These are phyloP conservation scores for Pestalotiopsis sp. DNA, from an alignment of 2,329 filamentous ascomycete genomes.

Conservation along the genomic window DNA sequence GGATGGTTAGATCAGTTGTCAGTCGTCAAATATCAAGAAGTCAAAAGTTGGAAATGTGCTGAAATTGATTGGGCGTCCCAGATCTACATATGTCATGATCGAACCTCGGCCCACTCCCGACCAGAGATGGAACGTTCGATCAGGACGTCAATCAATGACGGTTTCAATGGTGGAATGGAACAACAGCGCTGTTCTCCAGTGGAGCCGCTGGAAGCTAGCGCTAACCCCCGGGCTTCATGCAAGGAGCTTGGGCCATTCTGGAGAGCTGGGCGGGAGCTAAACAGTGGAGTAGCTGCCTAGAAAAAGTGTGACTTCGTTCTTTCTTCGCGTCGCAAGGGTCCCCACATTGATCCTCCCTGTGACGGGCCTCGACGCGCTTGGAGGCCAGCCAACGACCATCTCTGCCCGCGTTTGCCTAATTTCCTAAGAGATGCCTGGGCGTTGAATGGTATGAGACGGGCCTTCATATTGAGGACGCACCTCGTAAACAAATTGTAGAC, in stretches of 20 bases:
- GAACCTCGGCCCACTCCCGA: constrained; percentile 6
- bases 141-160: constrained; percentile 9
- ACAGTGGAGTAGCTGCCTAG: background rate
- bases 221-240: constrained; percentile 2
- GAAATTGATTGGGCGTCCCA: background rate
- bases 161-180: background rate
- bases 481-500: background rate
- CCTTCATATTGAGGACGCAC: background rate
- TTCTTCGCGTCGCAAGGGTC: constrained; percentile 8
- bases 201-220: background rate
- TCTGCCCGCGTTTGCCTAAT: constrained; percentile 11
- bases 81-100: background rate
- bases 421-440: background rate
- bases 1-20: background rate
- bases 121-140: background rate
- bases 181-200: background rate
- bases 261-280: background rate
- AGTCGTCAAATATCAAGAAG: background rate
- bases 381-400: background rate
- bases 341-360: background rate
- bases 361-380: constrained; percentile 3
- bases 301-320: constrained; percentile 19
- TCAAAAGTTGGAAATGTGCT: background rate
- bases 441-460: background rate
- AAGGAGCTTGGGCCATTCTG: constrained; percentile 11